Evolutionary conservation across 1,139 yeast genomes (phyloP).

Genomic region (Meyerozyma elateridarum): DNA sequence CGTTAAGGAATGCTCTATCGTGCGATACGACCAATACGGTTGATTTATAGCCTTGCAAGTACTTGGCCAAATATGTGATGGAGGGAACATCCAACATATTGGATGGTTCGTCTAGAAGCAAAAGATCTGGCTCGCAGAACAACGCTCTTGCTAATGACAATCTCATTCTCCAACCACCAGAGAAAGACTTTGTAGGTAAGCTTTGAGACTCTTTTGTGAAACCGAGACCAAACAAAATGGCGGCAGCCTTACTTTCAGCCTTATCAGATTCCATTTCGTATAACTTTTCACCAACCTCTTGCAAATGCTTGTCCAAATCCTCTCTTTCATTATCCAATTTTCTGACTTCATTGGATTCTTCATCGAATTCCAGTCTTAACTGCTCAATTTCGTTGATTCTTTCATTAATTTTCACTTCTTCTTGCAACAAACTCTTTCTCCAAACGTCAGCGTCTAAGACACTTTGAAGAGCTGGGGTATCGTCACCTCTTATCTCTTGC

Average conservation of each 20-base stretch:
- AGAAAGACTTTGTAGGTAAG: conserved; percentile 80
- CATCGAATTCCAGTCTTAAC: conserved; percentile 69
- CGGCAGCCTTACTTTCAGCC: conserved; percentile 96
- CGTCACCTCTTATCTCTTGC: conserved; percentile 95
- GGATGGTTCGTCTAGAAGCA: conserved; percentile 95
- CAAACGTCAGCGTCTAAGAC: conserved; percentile 98
- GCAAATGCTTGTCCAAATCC: conserved; percentile 73
- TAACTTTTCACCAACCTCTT: conserved; percentile 76
- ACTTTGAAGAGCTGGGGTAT: conserved; percentile 81
- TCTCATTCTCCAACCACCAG: conserved; percentile 99
- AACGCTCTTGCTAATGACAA: conserved; percentile 95
- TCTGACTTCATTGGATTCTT: conserved; percentile 72
- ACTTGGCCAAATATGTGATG: conserved; percentile 85
- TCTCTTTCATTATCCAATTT: conserved; percentile 85
- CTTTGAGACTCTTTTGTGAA: conserved; percentile 84
- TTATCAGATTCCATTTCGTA: conserved; percentile 94
- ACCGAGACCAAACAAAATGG: conserved; percentile 89
- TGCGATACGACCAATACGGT: conserved; percentile 95
- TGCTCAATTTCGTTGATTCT: conserved; percentile 71
- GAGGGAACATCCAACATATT: conserved; percentile 99
- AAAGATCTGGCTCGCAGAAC: conserved; percentile 92
- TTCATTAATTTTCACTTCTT: conserved; percentile 69
- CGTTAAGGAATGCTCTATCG: conserved; percentile 94
- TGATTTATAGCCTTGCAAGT: conserved; percentile 82
- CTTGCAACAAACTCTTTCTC: conserved; percentile 83